Evolutionary conservation across 2,329 filamentous ascomycete genomes (phyloP), one percentile per base, ranked within the genome.

Genomic region (Fusarium marasasianum): DNA sequence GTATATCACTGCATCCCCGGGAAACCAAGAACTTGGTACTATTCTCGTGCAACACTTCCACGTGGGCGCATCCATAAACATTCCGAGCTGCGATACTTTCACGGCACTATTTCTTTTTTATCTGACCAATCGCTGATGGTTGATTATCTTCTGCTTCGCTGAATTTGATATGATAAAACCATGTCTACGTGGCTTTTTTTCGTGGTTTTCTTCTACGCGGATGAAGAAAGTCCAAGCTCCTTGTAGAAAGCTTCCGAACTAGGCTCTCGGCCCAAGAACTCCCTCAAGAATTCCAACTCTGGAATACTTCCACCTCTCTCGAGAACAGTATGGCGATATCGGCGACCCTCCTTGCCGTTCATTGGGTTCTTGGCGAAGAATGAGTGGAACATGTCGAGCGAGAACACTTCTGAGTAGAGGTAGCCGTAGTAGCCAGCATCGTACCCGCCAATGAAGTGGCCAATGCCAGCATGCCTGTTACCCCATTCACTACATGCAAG

Each of bases 401-500:
- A 93, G 83, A 95, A 96, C 24, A 96, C 94, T 81, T 94, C 89
- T 3, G 92, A 94, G 72, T 89, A 92, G 40, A 92, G 84, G 79
- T 92, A 93, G 77, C 91, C 90, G 81, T 96, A 96, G 84, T 96
- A 96, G 48, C 93, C 93, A 37, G 94, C 93, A 81, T 96, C 94
- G 79, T 96, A 96, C 5, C 94, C 94, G 60, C 93, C 93, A 69
- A 96, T 93, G 72, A 96, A 86, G 82, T 96, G 94, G 22, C 93
- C 93, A 79, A 96, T 95, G 1, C 91, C 94, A 11, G 93, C 92
- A 79, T 95, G 90, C 18, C 93, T 93, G 76, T 95, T 89, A 45
- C 92, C 93, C 92, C 93, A 95, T 69, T 87, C 86, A 80, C 88
- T 90, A 50, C 26, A 48, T 40, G 22, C 18, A 29, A 69, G 81